phyloP scores from a whole-genome alignment of 2,329 filamentous ascomycete species.

The Venturia carpophila region DNA sequence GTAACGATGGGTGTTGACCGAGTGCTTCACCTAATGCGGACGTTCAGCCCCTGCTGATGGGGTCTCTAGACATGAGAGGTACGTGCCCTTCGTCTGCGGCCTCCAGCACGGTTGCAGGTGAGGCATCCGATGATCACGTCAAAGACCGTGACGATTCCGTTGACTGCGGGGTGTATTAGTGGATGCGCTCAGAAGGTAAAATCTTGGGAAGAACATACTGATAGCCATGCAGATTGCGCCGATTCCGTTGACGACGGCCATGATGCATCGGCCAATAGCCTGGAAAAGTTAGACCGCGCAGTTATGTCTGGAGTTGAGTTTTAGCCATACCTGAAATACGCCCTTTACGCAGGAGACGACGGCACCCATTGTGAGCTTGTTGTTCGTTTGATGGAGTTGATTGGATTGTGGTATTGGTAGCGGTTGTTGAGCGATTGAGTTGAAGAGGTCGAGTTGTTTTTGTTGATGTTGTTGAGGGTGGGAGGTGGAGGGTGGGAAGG shows the following conservation, averaged over 20 bases:
- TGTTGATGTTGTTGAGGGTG: no score
- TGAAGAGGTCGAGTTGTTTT: background rate
- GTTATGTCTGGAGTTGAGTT: no score
- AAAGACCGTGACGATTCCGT: conserved; percentile 57
- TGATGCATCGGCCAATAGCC: conserved; percentile 58
- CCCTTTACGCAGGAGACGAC: conserved; percentile 19
- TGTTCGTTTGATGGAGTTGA: background rate
- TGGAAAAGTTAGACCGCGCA: background rate
- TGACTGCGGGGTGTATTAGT: conserved; percentile 21
- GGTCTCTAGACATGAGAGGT: conserved; percentile 4
- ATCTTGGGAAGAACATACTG: conserved; percentile 33
- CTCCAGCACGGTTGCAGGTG: conserved; percentile 37
- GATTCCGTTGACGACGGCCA: conserved; percentile 61
- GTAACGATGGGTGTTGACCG: conserved; percentile 8
- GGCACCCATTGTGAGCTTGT: conserved; percentile 18
- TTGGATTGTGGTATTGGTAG: background rate
- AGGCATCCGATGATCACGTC: conserved; percentile 61
- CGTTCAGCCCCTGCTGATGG: conserved; percentile 13
- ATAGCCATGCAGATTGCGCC: conserved; percentile 58
- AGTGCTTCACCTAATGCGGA: conserved; percentile 9
- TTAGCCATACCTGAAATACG: conserved; percentile 9
- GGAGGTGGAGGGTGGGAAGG: background rate
- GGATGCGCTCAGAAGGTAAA: background rate
- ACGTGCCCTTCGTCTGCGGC: conserved; percentile 13
- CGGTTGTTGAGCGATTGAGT: background rate